Evolutionary conservation across 192 early-diverging fungal genomes (phyloP).

Genomic region (Backusella luteola): DNA sequence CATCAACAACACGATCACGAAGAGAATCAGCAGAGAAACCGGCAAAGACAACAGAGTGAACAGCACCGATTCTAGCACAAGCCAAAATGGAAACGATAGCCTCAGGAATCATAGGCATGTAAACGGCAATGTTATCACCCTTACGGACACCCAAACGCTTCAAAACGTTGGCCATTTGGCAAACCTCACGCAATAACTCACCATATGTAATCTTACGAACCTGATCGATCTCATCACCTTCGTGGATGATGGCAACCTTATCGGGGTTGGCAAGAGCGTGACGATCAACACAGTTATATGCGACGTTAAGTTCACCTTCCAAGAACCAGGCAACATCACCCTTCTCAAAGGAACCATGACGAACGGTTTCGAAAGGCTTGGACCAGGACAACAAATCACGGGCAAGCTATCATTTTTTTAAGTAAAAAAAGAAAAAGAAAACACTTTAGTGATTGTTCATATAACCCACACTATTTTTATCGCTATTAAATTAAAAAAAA

Average conservation of each 20-base stretch:
- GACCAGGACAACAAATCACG: constrained; percentile 79
- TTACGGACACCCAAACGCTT: constrained; percentile 81
- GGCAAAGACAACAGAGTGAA: constrained; percentile 97
- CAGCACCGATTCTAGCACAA: constrained; percentile 88
- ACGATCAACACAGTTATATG: constrained; percentile 95
- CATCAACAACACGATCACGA: constrained; percentile 88
- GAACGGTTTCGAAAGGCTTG: constrained; percentile 72
- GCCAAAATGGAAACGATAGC: constrained; percentile 90
- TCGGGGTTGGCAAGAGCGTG: constrained; percentile 78
- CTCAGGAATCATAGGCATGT: constrained; percentile 98
- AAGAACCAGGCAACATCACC: constrained; percentile 95
- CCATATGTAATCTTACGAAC: constrained; percentile 78
- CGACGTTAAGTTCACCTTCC: constrained; percentile 89
- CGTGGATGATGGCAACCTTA: constrained; percentile 82
- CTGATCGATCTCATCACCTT: constrained; percentile 86
- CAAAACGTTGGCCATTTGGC: constrained; percentile 82
- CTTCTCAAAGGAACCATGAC: constrained; percentile 69
- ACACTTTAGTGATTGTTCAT: neutral
- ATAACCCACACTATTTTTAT: neutral
- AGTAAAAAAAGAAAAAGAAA: neutral
- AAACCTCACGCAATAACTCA: constrained; percentile 80
- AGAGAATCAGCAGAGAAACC: constrained; percentile 93
- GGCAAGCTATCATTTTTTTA: constrained; percentile 51
- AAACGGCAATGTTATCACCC: constrained; percentile 94
- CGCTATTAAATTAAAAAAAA: neutral